Evolutionary conservation across 352 stramenopile genomes (phyloP).

Genomic region (Globisporangium uncinulatum): DNA sequence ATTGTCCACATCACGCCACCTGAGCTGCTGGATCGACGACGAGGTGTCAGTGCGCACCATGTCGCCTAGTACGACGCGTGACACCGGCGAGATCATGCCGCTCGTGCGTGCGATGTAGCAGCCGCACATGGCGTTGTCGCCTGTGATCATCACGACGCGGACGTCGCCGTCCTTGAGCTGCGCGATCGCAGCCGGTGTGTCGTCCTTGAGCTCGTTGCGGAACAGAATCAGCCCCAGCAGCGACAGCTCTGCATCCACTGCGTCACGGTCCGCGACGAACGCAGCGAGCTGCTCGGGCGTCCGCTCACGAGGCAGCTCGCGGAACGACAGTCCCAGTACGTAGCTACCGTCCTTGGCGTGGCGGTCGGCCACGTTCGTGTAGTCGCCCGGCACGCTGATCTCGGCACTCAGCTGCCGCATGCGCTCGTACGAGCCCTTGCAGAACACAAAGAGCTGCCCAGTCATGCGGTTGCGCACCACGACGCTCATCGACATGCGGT

Average conservation of each 20-base stretch:
- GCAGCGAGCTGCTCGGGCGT: conserved; percentile 11
- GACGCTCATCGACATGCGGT: conserved; percentile 89
- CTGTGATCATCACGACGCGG: conserved; percentile 83
- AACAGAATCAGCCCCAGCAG: conserved; percentile 89
- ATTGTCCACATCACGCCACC: conserved; percentile 50
- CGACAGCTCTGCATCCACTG: conserved; percentile 64
- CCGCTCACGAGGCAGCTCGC: conserved; percentile 23
- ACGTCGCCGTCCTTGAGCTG: conserved; percentile 74
- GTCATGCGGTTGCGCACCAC: conserved; percentile 63
- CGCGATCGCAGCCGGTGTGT: conserved; percentile 70
- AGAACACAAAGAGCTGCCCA: conserved; percentile 66
- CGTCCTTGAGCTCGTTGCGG: conserved; percentile 85
- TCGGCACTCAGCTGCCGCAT: conserved; percentile 72
- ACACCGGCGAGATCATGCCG: conserved; percentile 55
- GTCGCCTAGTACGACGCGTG: conserved; percentile 36
- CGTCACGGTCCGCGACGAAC: conserved; percentile 53
- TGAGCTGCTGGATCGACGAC: conserved; percentile 19
- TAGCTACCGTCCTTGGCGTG: conserved; percentile 83
- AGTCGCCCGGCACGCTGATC: conserved; percentile 63
- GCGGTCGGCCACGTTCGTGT: conserved; percentile 48
- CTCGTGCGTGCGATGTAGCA: conserved; percentile 23
- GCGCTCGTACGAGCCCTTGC: conserved; percentile 89
- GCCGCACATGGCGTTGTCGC: conserved; percentile 86
- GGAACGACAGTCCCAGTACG: conserved; percentile 78
- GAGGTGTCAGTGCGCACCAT: conserved; percentile 32